phyloP scores from a whole-genome alignment of 2,329 filamentous ascomycete genomes.

The Cladosporium sphaerospermum region DNA sequence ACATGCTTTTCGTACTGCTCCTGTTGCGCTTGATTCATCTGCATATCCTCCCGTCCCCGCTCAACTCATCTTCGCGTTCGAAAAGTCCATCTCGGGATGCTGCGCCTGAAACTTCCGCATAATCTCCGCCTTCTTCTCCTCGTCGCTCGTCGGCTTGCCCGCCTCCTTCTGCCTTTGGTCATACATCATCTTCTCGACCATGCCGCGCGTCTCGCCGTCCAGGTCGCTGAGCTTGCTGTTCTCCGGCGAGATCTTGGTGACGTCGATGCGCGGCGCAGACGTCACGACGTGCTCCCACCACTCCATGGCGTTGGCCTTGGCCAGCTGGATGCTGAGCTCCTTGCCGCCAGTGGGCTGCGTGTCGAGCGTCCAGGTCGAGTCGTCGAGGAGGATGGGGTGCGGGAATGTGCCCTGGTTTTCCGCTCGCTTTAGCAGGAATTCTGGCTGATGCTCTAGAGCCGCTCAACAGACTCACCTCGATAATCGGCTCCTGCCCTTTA shows the following conservation, averaged over 20 bases:
- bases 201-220: constrained; percentile 86
- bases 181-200: constrained; percentile 99
- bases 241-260: constrained; percentile 89
- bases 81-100: constrained; percentile 66
- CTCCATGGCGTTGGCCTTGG: constrained; percentile 95
- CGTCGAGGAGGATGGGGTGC: constrained; percentile 71
- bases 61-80: constrained; percentile 52
- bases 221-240: constrained; percentile 86
- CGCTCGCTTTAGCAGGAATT: background rate
- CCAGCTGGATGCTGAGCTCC: constrained; percentile 80
- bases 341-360: constrained; percentile 57
- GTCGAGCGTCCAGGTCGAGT: constrained; percentile 90
- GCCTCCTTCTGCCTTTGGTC: constrained; percentile 96
- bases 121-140: constrained; percentile 91
- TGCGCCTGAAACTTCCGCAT: constrained; percentile 82
- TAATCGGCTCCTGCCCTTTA: constrained; percentile 81
- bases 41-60: background rate
- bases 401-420: constrained; percentile 69
- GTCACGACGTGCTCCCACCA: constrained; percentile 97
- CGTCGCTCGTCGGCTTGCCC: constrained; percentile 82
- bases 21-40: no score
- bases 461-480: constrained; percentile 52
- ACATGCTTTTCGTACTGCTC: no score
- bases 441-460: background rate
- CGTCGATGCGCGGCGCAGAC: constrained; percentile 82